Base-by-base conservation (phyloP, 1,139 yeast genomes). In the Kazachstania sp. region DNA sequence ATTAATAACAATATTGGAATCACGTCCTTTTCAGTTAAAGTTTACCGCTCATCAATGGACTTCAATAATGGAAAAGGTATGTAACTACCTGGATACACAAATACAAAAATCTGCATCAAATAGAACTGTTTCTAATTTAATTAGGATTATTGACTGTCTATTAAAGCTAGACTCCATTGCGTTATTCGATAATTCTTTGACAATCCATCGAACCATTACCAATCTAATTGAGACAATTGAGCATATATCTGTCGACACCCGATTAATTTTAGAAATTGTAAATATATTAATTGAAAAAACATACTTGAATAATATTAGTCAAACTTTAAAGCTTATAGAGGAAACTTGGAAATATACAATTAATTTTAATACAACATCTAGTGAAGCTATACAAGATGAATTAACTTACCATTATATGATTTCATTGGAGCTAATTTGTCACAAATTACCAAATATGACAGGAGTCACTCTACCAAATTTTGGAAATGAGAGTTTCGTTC, bases 1-100 rank as follows among this genome's bases (percentile, higher is more conserved):
- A 2, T 37, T 61, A 19, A 41, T 52, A 9, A 45, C 56, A 4
- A 35, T 63, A 13, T 42, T 57, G 4, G 45, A 49, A 3, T 52
- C 59, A 29, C 54, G 53, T 7, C 28, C 50, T n/a, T 63, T 63
- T 43, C 50, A 49, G 23, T 43, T 54, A 23, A 63, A 60, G 42
- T 54, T 55, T 43, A 49, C 51, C 15, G 51, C 53, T 8, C 55
- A 56, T n/a, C 55, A 56, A 35, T 63, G 66, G 66, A 46, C 51
- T 2, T 44, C 52, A 2, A 16, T 60, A 18, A 46, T 53, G 5
- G 51, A 57, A n/a, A 49, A 45, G 9, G 43, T 53, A 2, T 46
- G 55, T 19, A 16, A 19, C 2, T 51, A 44, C 18, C 44, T 61
- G 6, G 46, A 47, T 4, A 41, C 43, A 16, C 54, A 55, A 23